Evolutionary conservation across 2,329 filamentous ascomycete genomes (phyloP), one percentile per base, ranked within the genome.

Genomic region (Grosmannia serpens): DNA sequence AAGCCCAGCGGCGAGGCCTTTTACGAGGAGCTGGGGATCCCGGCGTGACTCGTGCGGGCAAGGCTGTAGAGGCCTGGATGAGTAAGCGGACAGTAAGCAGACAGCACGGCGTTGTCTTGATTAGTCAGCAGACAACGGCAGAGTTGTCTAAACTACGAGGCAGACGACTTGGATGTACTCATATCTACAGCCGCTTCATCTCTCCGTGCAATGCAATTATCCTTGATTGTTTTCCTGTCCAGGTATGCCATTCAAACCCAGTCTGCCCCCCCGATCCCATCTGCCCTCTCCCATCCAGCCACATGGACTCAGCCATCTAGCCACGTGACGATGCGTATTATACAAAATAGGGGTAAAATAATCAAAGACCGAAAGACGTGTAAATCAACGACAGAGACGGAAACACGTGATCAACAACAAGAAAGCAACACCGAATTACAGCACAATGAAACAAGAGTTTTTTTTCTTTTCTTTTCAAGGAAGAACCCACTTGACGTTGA

Each of bases 1-100:
- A 83, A 87, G 72, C 89, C 89, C 0, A 89, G 81, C 69, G 85
- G 82, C 0, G 87, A 92, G 68, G 83, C 88, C 1, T 94, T 94
- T 67, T 92, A 91, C 71, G 80, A 82, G 71, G 88, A 92, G 68
- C 74, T 94, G 55, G 89, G 89, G 24, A 65, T 65, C n/a, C 56
- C 61, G 7, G 62, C 56, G 4, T 67, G 64, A 67, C 63, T 64
- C 17, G 58, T 5, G 17, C 17, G 47, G 26, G 15, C 35, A 24
- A 35, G n/a, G 54, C 27, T 47, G 11, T 49, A 56, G 17, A 5
- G 27, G 2, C 5, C 3, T 38, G 15, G 17, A 6, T 49, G 26
- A 49, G 22, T 46, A 55, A 22, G 26, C 17, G 11, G 33, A 26
- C 22, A 38, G n/a, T 11, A 29, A 26, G 27, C 27, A 52, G 20